Conservation (phyloP, 2,329 filamentous ascomycete species). For the Geosmithia putterillii region DNA sequence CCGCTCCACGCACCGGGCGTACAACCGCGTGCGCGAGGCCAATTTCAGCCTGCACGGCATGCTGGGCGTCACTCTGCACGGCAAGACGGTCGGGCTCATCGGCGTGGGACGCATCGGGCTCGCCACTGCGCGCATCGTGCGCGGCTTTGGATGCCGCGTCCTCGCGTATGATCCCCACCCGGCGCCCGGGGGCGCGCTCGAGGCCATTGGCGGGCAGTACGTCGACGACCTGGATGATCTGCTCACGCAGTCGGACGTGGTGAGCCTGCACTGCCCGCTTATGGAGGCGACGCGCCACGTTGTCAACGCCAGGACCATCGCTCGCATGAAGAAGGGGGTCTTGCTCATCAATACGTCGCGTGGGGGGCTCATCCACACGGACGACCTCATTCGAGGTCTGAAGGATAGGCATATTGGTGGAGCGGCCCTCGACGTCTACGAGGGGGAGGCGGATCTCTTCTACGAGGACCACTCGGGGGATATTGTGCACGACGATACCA, state of each 20-base stretch:
- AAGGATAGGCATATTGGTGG: constrained; percentile 49
- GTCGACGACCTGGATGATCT: constrained; percentile 39
- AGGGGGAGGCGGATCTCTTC: constrained; percentile 50
- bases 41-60: constrained; percentile 56
- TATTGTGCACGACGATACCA: constrained; percentile 53
- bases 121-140: constrained; percentile 46
- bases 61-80: constrained; percentile 46
- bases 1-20: constrained; percentile 54
- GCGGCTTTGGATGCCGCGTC: constrained; percentile 51
- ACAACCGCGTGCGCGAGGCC: constrained; percentile 55
- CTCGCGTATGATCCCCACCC: constrained; percentile 49
- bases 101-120: constrained; percentile 56
- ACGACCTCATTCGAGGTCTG: constrained; percentile 45
- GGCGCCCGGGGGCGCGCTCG: constrained; percentile 33
- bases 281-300: constrained; percentile 47
- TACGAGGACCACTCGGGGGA: constrained; percentile 53
- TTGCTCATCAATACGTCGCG: constrained; percentile 58
- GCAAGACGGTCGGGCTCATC: constrained; percentile 54
- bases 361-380: constrained; percentile 50
- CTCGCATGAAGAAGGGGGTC: constrained; percentile 44
- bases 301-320: constrained; percentile 41
- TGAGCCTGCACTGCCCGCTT: constrained; percentile 56
- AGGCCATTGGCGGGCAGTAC: constrained; percentile 33
- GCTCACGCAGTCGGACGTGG: constrained; percentile 43
- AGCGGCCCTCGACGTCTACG: constrained; percentile 57